phyloP scores from a whole-genome alignment of 2,329 filamentous ascomycete genomes.

The Mycocentrospora acerina region DNA sequence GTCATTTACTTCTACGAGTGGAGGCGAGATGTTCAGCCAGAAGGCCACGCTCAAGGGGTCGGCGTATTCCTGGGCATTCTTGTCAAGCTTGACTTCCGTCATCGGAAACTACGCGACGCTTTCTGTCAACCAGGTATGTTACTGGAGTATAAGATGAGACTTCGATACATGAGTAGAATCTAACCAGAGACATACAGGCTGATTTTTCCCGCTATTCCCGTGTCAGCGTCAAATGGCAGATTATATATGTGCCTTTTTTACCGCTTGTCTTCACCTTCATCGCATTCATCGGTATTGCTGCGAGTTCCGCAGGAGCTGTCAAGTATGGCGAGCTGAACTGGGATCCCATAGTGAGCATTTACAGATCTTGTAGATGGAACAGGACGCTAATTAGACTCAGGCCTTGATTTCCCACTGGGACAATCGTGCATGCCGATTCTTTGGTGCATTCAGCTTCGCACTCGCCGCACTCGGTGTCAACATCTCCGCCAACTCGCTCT shows the following conservation, averaged over 20 bases:
- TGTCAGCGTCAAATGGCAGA: conserved; percentile 51
- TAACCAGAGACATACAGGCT: conserved; percentile 43
- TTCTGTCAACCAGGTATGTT: conserved; percentile 50
- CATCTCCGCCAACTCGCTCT: conserved; percentile 55
- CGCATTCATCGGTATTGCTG: conserved; percentile 59
- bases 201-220: conserved; percentile 60
- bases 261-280: conserved; percentile 57
- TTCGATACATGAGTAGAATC: conserved; percentile 1
- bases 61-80: conserved; percentile 56
- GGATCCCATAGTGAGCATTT: no score
- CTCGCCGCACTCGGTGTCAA: conserved; percentile 57
- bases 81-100: conserved; percentile 53
- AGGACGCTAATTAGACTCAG: no score
- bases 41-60: conserved; percentile 50
- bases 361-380: no score
- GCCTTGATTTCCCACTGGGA: conserved; percentile 42
- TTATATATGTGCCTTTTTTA: conserved; percentile 54
- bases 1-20: conserved; percentile 59
- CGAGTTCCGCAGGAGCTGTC: conserved; percentile 56
- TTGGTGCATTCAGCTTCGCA: conserved; percentile 47
- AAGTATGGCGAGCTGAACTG: conserved; percentile 52
- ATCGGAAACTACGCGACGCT: conserved; percentile 56
- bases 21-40: conserved; percentile 51
- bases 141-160: no score
- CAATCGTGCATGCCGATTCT: conserved; percentile 44